phyloP scores from a whole-genome alignment of 768 basidiomycete species.

The Udeniomyces megalosporus region DNA sequence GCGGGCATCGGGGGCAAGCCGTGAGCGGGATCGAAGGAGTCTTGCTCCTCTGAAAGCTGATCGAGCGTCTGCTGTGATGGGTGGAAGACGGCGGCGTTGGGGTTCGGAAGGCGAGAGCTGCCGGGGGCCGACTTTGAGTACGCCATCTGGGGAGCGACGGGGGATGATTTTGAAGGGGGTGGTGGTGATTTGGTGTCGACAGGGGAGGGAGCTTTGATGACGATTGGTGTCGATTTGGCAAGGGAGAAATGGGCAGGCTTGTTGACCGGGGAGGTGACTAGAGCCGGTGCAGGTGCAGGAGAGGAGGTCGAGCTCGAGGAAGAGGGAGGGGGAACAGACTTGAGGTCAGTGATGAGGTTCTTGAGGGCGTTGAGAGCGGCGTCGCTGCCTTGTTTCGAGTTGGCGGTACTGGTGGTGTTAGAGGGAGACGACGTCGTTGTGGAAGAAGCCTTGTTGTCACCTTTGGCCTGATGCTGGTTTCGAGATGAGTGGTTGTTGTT shows the following conservation, averaged over 20 bases:
- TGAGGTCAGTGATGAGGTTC: constrained; percentile 83
- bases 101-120: constrained; percentile 8
- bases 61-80: constrained; percentile 44
- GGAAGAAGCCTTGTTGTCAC: background rate
- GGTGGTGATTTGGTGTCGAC: background rate
- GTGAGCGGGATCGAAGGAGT: constrained; percentile 41
- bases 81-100: constrained; percentile 58
- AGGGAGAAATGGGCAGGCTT: no score
- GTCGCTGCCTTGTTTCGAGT: background rate
- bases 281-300: background rate
- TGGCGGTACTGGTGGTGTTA: background rate
- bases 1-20: constrained; percentile 41
- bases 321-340: constrained; percentile 50
- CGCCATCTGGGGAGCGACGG: background rate
- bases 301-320: constrained; percentile 17
- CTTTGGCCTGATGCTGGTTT: no score
- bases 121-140: constrained; percentile 38
- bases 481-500: background rate
- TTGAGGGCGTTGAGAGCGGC: constrained; percentile 39
- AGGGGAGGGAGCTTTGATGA: background rate
- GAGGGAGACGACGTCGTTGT: no score
- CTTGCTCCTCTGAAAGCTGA: constrained; percentile 24
- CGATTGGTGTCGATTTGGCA: background rate
- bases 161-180: background rate
- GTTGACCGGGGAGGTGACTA: no score